Conservation (phyloP, 2,329 filamentous ascomycete genomes). For the Epichloe sylvatica region DNA sequence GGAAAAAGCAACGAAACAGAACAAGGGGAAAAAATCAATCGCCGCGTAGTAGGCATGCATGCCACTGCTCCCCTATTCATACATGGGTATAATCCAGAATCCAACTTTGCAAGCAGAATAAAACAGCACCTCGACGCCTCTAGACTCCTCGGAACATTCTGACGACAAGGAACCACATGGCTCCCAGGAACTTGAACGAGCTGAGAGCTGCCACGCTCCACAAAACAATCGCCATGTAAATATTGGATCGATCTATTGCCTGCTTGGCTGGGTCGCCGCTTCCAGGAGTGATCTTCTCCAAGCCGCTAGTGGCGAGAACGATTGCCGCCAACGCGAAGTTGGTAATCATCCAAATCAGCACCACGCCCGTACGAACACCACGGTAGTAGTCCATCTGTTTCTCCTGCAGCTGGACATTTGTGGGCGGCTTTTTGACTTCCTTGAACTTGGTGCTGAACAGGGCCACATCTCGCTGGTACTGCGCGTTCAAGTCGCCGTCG, state of each 20-base stretch:
- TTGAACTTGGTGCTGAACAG: slow-evolving; percentile 63
- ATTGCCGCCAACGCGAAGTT: slow-evolving; percentile 81
- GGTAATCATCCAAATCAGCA: slow-evolving; percentile 90
- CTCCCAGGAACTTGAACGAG: slow-evolving; percentile 75
- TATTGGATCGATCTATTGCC: slow-evolving; percentile 46
- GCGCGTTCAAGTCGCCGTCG: slow-evolving; percentile 85
- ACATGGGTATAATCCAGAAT: slow-evolving; percentile 9
- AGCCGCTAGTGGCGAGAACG: slow-evolving; percentile 72
- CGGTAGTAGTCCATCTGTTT: slow-evolving; percentile 98
- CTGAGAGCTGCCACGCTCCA: slow-evolving; percentile 81
- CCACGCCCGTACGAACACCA: slow-evolving; percentile 82
- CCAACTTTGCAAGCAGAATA: neutral
- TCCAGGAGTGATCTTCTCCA: slow-evolving; percentile 50
- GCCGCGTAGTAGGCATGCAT: neutral
- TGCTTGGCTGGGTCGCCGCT: slow-evolving; percentile 24
- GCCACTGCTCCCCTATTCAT: slow-evolving; percentile 1
- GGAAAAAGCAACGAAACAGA: neutral
- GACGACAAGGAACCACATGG: slow-evolving; percentile 83
- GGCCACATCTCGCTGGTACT: slow-evolving; percentile 75
- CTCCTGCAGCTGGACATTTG: slow-evolving; percentile 46
- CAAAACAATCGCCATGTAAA: slow-evolving; percentile 76
- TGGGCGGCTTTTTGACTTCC: slow-evolving; percentile 50
- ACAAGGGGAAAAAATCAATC: neutral
- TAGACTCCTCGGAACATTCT: slow-evolving; percentile 67
- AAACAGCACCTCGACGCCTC: slow-evolving; percentile 1